A percentile compares a stretch with the other conserved stretches of the same genome.
Conservation (phyloP, 139 green algal genomes). For the Micromonas commoda region DNA sequence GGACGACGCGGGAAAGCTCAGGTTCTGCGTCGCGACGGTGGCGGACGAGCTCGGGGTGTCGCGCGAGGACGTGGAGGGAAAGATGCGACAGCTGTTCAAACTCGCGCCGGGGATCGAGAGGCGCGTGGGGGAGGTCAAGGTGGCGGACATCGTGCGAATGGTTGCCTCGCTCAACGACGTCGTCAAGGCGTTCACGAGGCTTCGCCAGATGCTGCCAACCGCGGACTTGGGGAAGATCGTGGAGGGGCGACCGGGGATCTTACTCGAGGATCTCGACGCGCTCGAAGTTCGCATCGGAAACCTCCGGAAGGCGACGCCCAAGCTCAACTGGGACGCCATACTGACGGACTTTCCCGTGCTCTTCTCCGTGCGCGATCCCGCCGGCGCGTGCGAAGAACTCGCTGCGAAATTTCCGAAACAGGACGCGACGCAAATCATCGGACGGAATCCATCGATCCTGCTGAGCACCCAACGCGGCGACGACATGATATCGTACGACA, state of each 20-base stretch:
- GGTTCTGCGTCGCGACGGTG: background rate
- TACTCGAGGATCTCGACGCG: background rate
- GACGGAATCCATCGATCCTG: background rate
- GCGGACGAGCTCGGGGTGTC: conserved; percentile 4
- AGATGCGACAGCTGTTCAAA: background rate
- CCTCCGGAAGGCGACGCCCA: conserved; percentile 7
- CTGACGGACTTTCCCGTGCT: conserved; percentile 1
- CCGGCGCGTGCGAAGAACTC: background rate
- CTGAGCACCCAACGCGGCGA: background rate
- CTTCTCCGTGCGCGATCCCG: background rate
- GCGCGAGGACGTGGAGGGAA: background rate
- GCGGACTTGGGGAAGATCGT: conserved; percentile 6
- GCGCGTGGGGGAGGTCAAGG: background rate
- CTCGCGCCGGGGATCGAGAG: conserved; percentile 1
- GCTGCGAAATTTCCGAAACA: background rate
- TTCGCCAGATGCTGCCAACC: background rate
- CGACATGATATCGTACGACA: conserved; percentile 25
- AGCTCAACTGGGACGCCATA: conserved; percentile 4
- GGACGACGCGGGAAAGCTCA: conserved; percentile 5
- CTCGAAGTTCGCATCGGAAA: background rate
- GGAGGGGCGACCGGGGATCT: background rate
- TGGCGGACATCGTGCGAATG: conserved; percentile 17
- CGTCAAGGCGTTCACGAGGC: background rate
- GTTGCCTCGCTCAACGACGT: background rate
- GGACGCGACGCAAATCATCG: background rate